These are phyloP conservation scores for Rhodotorula mucilaginosa DNA, from an alignment of 1,284 basidiomycete genomes.

Conservation along the genomic window DNA sequence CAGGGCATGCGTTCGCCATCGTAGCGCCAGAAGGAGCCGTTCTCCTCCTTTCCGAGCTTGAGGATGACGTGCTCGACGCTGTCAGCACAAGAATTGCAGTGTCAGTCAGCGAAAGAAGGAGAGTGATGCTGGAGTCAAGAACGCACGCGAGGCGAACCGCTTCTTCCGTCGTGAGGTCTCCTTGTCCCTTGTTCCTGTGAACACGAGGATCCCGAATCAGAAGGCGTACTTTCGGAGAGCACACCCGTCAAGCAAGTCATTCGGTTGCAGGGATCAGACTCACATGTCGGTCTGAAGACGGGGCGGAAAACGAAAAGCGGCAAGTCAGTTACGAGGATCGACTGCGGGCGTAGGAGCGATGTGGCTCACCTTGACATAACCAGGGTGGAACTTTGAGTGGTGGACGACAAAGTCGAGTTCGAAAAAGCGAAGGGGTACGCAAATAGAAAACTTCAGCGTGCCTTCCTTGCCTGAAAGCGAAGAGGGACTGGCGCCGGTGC, in stretches of 20 bases:
- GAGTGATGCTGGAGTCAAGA: neutral
- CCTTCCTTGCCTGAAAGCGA: neutral
- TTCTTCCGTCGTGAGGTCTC: conserved; percentile 1
- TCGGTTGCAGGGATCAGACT: neutral
- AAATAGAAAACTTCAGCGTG: too few species aligned
- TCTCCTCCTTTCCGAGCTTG: neutral
- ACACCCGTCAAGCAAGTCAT: neutral
- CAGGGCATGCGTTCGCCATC: neutral
- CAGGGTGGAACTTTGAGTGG: neutral
- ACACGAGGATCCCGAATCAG: too few species aligned
- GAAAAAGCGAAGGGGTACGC: too few species aligned
- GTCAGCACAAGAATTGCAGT: neutral
- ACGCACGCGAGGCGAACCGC: conserved; percentile 1
- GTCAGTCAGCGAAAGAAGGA: too few species aligned
- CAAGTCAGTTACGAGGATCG: too few species aligned
- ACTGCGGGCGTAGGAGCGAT: too few species aligned
- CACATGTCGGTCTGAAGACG: neutral
- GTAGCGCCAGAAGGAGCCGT: conserved; percentile 3
- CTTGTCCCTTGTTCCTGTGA: neutral
- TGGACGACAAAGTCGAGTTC: too few species aligned
- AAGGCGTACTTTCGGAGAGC: too few species aligned
- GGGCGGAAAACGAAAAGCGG: too few species aligned
- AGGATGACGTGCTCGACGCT: conserved; percentile 6
- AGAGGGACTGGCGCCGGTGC: too few species aligned
- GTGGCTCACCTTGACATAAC: neutral